A percentile compares a stretch with the other conserved stretches of the same genome.
Evolutionary conservation across 768 basidiomycete genomes (phyloP).

Genomic region (Lentinula detonsa): DNA sequence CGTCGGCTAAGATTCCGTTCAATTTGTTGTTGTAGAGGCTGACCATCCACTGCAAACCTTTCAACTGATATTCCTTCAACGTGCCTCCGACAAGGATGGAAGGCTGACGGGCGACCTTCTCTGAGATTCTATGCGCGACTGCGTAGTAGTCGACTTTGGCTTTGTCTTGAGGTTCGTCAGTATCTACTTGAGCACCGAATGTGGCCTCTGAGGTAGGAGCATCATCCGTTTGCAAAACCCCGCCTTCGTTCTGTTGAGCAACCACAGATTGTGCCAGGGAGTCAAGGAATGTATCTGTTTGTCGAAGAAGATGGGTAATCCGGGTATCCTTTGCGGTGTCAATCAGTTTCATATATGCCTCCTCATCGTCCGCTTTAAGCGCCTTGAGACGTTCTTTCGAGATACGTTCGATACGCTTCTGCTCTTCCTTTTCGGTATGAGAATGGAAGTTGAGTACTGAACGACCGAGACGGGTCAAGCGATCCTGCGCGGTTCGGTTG

Average conservation of each 20-base stretch:
- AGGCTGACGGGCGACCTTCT: constrained; percentile 76
- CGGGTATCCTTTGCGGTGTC: constrained; percentile 99
- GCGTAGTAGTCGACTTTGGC: constrained; percentile 94
- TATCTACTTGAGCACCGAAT: constrained; percentile 75
- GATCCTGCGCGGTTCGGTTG: constrained; percentile 57
- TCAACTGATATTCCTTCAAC: constrained; percentile 91
- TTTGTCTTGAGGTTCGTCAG: constrained; percentile 52
- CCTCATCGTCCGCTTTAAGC: constrained; percentile 96
- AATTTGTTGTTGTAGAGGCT: constrained; percentile 94
- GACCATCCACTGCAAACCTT: constrained; percentile 98
- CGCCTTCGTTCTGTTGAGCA: constrained; percentile 81
- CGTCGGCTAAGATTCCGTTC: constrained; percentile 92
- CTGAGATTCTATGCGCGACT: constrained; percentile 87
- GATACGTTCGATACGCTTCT: constrained; percentile 92
- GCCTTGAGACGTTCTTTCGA: constrained; percentile 98
- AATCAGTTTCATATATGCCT: constrained; percentile 98
- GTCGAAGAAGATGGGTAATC: constrained; percentile 91
- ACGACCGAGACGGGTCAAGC: constrained; percentile 70
- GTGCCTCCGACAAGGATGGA: constrained; percentile 77
- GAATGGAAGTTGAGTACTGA: constrained; percentile 80
- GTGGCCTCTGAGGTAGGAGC: constrained; percentile 81
- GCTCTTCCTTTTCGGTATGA: constrained; percentile 95
- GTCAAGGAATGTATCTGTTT: constrained; percentile 94
- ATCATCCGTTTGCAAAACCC: constrained; percentile 48
- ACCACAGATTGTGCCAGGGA: constrained; percentile 91